phyloP scores from a whole-genome alignment of 805 yeast genomes.

The Nakazawaea laoshanensis region DNA sequence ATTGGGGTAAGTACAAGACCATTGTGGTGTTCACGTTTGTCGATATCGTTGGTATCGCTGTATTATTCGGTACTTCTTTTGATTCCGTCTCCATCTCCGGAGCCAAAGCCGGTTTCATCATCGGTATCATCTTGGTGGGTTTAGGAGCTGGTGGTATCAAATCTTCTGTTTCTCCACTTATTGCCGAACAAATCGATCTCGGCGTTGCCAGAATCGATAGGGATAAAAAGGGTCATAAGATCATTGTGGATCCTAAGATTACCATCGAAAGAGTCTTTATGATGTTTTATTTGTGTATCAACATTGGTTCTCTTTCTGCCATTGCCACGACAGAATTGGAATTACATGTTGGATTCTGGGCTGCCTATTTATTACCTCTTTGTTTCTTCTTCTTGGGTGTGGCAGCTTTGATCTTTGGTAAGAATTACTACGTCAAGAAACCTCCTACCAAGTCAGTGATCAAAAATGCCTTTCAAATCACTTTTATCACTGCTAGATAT shows the following conservation, averaged over 20 bases:
- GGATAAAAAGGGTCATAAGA: conserved; percentile 5
- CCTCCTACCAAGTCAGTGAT: conserved; percentile 59
- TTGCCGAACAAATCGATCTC: conserved; percentile 35
- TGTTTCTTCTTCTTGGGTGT: conserved; percentile 59
- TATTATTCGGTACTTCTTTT: conserved; percentile 61
- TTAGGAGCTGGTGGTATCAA: conserved; percentile 79
- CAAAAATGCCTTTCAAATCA: conserved; percentile 37
- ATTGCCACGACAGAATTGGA: conserved; percentile 75
- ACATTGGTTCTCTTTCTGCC: conserved; percentile 66
- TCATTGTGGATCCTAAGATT: conserved; percentile 47
- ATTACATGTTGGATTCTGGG: conserved; percentile 57
- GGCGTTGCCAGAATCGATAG: conserved; percentile 13
- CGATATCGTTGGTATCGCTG: conserved; percentile 53
- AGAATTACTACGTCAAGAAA: conserved; percentile 19
- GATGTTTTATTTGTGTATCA: conserved; percentile 70
- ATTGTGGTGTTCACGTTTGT: conserved; percentile 51
- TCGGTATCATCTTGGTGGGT: conserved; percentile 54
- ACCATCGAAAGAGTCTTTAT: conserved; percentile 69
- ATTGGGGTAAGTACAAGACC: conserved; percentile 64
- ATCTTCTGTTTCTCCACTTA: conserved; percentile 64
- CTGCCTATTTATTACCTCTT: conserved; percentile 67
- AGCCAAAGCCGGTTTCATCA: conserved; percentile 57
- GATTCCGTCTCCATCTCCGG: conserved; percentile 43
- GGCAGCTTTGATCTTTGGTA: conserved; percentile 42
- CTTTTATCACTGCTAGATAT: conserved; percentile 11